These are phyloP conservation scores for Phytophthora pinifolia DNA, from an alignment of 352 stramenopile species.

Conservation along the genomic window DNA sequence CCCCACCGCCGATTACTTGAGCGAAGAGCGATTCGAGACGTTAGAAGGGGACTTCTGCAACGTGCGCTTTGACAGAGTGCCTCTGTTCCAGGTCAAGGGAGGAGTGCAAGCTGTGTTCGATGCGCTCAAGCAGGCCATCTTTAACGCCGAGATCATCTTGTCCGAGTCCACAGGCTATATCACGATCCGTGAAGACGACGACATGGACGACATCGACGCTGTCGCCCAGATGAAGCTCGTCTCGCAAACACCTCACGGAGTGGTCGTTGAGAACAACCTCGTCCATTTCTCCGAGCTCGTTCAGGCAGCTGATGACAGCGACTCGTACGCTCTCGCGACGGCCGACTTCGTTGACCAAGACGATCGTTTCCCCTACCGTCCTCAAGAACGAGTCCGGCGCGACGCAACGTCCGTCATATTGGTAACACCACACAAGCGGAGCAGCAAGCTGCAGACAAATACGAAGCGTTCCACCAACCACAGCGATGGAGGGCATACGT, in stretches of 20 bases:
- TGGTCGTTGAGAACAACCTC: conserved; percentile 31
- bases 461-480: too few species aligned
- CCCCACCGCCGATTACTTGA: too few species aligned
- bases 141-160: conserved; percentile 36
- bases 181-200: conserved; percentile 34
- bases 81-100: conserved; percentile 12
- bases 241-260: conserved; percentile 7
- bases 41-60: conserved; percentile 40
- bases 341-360: conserved; percentile 42
- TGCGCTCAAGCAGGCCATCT: conserved; percentile 20
- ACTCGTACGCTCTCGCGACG: too few species aligned
- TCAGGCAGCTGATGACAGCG: too few species aligned
- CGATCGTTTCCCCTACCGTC: conserved; percentile 38
- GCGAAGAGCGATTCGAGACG: too few species aligned
- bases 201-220: conserved; percentile 21
- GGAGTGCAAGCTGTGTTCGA: conserved; percentile 28
- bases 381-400: conserved; percentile 28
- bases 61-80: conserved; percentile 41
- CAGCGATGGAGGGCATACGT: too few species aligned
- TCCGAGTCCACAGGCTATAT: conserved; percentile 31
- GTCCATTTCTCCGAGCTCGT: too few species aligned
- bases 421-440: conserved; percentile 17
- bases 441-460: too few species aligned
- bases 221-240: conserved; percentile 28
- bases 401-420: conserved; percentile 32